Percentiles rank a stretch among this genome's conserved stretches.
These are phyloP conservation scores for Penicillium sp. DNA, from an alignment of 2,329 filamentous ascomycete species.

Conservation along the genomic window DNA sequence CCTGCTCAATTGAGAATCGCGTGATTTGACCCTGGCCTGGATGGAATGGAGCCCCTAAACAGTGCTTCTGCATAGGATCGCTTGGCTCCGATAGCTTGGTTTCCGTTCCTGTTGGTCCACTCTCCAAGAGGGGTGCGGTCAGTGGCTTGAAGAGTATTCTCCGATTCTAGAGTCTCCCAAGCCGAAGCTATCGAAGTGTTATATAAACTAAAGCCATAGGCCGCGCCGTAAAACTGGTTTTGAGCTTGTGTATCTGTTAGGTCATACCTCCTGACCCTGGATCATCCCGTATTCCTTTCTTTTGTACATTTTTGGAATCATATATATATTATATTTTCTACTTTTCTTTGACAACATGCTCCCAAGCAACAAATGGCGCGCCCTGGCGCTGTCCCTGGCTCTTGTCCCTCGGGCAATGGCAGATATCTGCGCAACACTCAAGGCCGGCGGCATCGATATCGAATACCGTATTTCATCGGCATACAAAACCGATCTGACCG, in stretches of 20 bases:
- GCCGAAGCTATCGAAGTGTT: background rate
- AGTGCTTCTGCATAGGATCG: background rate
- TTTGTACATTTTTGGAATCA: background rate
- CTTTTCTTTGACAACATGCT: constrained; percentile 17
- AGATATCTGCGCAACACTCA: constrained; percentile 44
- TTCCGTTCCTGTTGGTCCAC: background rate
- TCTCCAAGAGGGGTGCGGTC: background rate
- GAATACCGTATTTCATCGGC: constrained; percentile 33
- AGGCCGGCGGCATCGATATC: constrained; percentile 35
- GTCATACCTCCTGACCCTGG: background rate
- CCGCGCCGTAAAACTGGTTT: background rate
- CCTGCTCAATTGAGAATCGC: background rate
- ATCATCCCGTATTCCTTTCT: background rate
- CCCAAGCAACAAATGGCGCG: constrained; percentile 20
- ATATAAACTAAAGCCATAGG: constrained; percentile 3
- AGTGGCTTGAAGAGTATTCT: constrained; percentile 8
- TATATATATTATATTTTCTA: background rate
- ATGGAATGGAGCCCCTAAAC: background rate
- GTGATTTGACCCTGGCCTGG: background rate
- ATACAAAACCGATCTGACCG: constrained; percentile 42
- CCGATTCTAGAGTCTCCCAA: background rate
- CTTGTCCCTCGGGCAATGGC: constrained; percentile 25
- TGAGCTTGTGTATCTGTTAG: background rate
- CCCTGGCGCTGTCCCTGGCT: constrained; percentile 19
- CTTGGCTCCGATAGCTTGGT: background rate